Conservation (phyloP, 2,329 filamentous ascomycete genomes). For the Scedosporium aurantiacum region DNA sequence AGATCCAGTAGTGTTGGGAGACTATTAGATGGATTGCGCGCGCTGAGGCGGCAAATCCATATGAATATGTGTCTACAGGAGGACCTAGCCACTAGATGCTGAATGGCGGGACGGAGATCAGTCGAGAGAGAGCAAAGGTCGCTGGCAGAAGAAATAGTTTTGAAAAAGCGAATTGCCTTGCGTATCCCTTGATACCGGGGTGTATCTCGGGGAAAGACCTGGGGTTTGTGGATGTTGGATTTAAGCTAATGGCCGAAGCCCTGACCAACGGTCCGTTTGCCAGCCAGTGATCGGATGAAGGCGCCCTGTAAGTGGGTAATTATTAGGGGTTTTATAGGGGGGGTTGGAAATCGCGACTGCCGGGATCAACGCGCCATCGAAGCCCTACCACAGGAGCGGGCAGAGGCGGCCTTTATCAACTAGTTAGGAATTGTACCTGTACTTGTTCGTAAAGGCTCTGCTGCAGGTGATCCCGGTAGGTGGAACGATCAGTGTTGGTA, state of each 20-base stretch:
- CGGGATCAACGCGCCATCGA: too few species aligned
- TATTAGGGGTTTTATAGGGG: neutral
- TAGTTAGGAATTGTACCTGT: too few species aligned
- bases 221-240: neutral
- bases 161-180: neutral
- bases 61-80: neutral
- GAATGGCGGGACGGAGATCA: neutral
- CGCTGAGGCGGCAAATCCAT: neutral
- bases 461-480: too few species aligned
- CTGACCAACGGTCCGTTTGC: neutral
- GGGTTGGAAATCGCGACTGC: neutral
- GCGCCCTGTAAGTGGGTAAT: neutral
- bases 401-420: too few species aligned
- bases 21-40: neutral
- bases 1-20: neutral
- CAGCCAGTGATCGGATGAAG: neutral
- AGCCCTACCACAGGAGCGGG: too few species aligned
- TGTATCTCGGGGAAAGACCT: neutral
- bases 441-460: too few species aligned
- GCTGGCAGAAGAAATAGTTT: neutral
- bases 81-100: neutral
- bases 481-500: too few species aligned
- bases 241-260: neutral
- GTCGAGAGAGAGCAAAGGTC: neutral
- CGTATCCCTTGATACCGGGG: neutral